Evolutionary conservation across 257 asterid species (phyloP), one percentile per base, ranked within the genome.

Genomic region (Eucommia ulmoides): DNA sequence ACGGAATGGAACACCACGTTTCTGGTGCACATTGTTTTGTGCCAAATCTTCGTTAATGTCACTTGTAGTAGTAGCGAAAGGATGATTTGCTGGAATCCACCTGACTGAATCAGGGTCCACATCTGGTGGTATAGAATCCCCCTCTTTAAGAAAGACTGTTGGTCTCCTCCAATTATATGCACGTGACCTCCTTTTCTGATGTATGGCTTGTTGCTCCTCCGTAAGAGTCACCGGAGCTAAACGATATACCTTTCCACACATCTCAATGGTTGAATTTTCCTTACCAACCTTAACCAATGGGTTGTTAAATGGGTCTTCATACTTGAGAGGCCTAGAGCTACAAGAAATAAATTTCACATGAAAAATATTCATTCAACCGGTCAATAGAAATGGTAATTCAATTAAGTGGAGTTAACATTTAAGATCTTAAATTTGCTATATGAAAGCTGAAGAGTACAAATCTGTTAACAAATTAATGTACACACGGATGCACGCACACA

Each of bases 91-190:
- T 44, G 99, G 99, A 61, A 91, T 91, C 99, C 99, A 91, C 68
- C 99, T 77, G 52, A 91, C 74, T 10, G 94, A 72, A 52, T 91
- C 95, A n/a, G 95, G 99, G 79, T 91, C 99, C 55, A 91, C 95
- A 72, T 83, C 99, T 47, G 93, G 80, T 44, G 99, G 99, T 54
- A 86, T 55, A 10, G 89, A 72, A 8, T 91, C 99, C 20, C 99
- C 99, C 77, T 91, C 99, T 66, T 61, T 91, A 21, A 91, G 95
- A 65, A 91, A 91, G 22, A 79, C 59, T 51, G 92, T 77, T n/a
- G 99, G 99, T 63, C 96, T 80, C 74, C 83, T 91, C 99, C 99
- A 91, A 69, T 91, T 92, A 65, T 91, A 91, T 12, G 99, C 99
- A 55, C 87, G 96, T 20, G 96, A 91, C 63, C 99, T 83, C 62